Evolutionary conservation across 345 rosid genomes (phyloP).

Genomic region (Mallotus nudiflorus): DNA sequence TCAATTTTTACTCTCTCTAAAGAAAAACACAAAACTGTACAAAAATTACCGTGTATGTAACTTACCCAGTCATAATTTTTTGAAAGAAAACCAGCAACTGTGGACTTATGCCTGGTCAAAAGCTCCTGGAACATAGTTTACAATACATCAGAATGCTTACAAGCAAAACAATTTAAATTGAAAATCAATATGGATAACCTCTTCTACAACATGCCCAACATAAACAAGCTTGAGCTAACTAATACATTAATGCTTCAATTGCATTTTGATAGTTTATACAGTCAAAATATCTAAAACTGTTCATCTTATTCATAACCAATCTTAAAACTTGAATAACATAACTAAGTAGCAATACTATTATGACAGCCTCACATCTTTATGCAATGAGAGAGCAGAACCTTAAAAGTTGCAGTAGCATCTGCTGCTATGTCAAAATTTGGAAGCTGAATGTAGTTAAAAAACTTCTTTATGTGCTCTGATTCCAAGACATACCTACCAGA

Average conservation of each 20-base stretch:
- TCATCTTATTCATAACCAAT: neutral
- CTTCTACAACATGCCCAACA: neutral
- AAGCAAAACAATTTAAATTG: neutral
- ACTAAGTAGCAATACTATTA: neutral
- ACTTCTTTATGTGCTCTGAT: constrained; percentile 43
- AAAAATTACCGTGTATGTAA: neutral
- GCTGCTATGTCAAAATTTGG: constrained; percentile 54
- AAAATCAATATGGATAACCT: neutral
- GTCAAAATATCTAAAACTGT: neutral
- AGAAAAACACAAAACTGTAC: neutral
- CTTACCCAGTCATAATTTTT: constrained; percentile 94
- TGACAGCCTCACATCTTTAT: neutral
- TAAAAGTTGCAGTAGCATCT: constrained; percentile 70
- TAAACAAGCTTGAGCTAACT: neutral
- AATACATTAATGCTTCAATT: neutral
- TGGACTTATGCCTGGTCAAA: constrained; percentile 94
- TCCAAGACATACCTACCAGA: constrained; percentile 46
- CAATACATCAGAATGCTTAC: neutral
- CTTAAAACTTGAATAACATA: neutral
- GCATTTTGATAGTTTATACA: neutral
- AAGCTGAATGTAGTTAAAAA: constrained; percentile 40
- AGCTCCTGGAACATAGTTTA: constrained; percentile 59
- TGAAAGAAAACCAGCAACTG: constrained; percentile 90
- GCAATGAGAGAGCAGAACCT: constrained; percentile 43
- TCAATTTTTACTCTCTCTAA: neutral